These are phyloP conservation scores for Tolypocladium ovalisporum DNA, from an alignment of 2,329 filamentous ascomycete species.

Conservation along the genomic window DNA sequence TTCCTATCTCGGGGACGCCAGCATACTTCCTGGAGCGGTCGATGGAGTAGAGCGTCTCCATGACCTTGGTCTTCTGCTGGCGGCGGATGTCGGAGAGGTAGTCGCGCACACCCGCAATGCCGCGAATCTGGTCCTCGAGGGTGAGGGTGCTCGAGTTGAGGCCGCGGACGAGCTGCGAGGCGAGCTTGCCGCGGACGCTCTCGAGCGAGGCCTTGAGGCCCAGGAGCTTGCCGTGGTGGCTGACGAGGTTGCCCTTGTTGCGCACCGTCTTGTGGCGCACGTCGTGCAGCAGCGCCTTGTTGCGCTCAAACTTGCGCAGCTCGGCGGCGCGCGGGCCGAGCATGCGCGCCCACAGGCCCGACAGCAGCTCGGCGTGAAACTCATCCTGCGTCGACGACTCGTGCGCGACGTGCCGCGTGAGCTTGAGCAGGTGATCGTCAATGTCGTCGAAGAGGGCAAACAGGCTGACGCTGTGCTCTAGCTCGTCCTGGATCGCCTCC, in stretches of 20 bases:
- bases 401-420: constrained; percentile 74
- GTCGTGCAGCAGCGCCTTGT: constrained; percentile 65
- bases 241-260: constrained; percentile 78
- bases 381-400: constrained; percentile 75
- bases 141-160: constrained; percentile 58
- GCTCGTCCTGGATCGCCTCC: constrained; percentile 76
- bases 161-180: constrained; percentile 70
- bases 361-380: constrained; percentile 69
- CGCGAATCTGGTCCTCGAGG: constrained; percentile 76
- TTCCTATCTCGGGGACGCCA: constrained; percentile 12
- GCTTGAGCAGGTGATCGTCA: constrained; percentile 80
- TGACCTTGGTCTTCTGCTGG: constrained; percentile 70
- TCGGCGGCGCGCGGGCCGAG: constrained; percentile 64
- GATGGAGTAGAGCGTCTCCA: constrained; percentile 52
- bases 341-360: constrained; percentile 75
- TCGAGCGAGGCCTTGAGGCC: constrained; percentile 81
- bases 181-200: constrained; percentile 69
- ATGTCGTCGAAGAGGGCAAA: constrained; percentile 88
- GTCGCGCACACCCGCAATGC: constrained; percentile 67
- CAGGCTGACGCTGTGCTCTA: constrained; percentile 67
- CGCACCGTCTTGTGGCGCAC: constrained; percentile 74
- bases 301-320: constrained; percentile 86
- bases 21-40: constrained; percentile 5
- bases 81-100: constrained; percentile 68
- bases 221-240: constrained; percentile 75